Percentiles rank a stretch among this genome's conserved stretches.
phyloP scores from a whole-genome alignment of 208 protist genomes.

The Acanthamoeba lenticulata region DNA sequence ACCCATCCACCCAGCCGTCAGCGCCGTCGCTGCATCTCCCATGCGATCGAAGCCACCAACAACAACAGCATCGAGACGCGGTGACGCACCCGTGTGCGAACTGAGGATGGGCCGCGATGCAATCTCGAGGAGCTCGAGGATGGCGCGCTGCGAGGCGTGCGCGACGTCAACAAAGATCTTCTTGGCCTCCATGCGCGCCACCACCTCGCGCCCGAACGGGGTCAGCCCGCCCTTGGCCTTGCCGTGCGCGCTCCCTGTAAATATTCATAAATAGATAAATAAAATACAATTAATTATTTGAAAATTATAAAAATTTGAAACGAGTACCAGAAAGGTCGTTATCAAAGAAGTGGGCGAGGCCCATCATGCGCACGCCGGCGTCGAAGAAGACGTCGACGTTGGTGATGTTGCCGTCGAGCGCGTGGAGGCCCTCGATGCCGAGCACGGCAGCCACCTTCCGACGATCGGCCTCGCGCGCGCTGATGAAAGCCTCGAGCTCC shows the following conservation, averaged over 20 bases:
- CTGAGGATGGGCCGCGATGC: constrained; percentile 40
- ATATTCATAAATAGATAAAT: not conserved
- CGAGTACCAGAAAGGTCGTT: constrained; percentile 53
- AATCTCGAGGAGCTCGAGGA: constrained; percentile 13
- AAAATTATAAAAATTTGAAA: not conserved
- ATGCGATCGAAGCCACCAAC: not conserved
- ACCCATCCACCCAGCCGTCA: not conserved
- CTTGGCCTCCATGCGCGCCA: constrained; percentile 27
- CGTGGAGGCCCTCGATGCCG: constrained; percentile 59
- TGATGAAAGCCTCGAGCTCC: constrained; percentile 39
- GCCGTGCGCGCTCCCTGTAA: constrained; percentile 52
- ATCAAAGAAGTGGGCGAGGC: constrained; percentile 70
- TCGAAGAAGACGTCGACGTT: constrained; percentile 70
- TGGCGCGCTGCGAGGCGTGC: constrained; percentile 1
- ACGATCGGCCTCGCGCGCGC: not conserved
- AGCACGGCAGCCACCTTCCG: constrained; percentile 34
- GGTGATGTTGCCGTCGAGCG: constrained; percentile 59
- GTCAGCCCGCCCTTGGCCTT: constrained; percentile 30
- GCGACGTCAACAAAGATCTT: constrained; percentile 56
- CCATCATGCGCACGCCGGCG: constrained; percentile 67
- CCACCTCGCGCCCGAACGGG: not conserved
- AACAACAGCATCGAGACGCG: not conserved
- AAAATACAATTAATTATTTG: not conserved
- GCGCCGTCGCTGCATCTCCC: too few species aligned
- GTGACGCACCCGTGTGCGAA: constrained; percentile 29